phyloP scores from a whole-genome alignment of 2,329 filamentous ascomycete genomes.

The Sporothrix curviconia region DNA sequence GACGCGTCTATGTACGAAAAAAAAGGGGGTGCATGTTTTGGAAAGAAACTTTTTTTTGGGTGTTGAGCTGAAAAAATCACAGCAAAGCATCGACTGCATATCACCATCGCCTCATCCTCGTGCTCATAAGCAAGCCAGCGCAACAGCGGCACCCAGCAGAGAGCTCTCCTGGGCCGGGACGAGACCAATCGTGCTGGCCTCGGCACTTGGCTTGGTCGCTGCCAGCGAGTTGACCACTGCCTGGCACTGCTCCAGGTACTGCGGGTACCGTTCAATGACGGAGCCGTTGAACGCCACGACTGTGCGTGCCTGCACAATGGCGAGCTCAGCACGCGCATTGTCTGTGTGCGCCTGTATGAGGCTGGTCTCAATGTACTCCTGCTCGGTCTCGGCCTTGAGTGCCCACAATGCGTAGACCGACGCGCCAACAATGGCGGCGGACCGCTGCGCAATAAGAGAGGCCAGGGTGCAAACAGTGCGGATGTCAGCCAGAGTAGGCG shows the following conservation, averaged over 20 bases:
- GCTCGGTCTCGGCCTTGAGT: constrained; percentile 44
- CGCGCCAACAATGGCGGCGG: constrained; percentile 52
- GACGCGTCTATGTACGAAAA: no score
- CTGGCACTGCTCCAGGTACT: constrained; percentile 58
- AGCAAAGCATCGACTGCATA: no score
- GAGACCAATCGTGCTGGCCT: constrained; percentile 48
- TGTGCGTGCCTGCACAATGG: constrained; percentile 34
- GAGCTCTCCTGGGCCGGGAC: constrained; percentile 68
- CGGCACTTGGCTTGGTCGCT: neutral
- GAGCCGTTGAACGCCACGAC: constrained; percentile 73
- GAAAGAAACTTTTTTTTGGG: no score
- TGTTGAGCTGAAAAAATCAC: no score
- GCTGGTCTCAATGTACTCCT: constrained; percentile 31
- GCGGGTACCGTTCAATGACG: constrained; percentile 71
- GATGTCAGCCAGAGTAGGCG: constrained; percentile 42
- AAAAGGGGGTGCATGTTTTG: no score
- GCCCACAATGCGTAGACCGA: constrained; percentile 55
- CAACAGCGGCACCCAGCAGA: constrained; percentile 67
- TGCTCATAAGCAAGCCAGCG: constrained; percentile 44
- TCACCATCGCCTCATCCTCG: no score
- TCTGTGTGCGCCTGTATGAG: constrained; percentile 27
- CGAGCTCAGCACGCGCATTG: constrained; percentile 42
- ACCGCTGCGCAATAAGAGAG: constrained; percentile 49
- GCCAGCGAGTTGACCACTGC: constrained; percentile 52
- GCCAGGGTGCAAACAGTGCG: constrained; percentile 46